phyloP scores from a whole-genome alignment of 805 yeast species.

The Kuraishia floccosa region DNA sequence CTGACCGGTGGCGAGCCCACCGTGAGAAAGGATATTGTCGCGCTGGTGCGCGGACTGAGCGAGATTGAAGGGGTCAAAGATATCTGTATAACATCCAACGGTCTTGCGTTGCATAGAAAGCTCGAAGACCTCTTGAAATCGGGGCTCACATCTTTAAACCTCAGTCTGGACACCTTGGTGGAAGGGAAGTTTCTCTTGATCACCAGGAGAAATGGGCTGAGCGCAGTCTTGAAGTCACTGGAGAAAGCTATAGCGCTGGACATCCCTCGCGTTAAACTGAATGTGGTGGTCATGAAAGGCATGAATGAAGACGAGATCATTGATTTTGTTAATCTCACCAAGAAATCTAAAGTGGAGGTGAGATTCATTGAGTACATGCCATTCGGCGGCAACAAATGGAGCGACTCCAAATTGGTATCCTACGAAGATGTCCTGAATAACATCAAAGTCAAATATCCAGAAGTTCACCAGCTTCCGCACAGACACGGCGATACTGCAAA shows the following conservation, averaged over 20 bases:
- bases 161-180: slow-evolving; percentile 36
- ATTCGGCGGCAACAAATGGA: slow-evolving; percentile 45
- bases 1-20: slow-evolving; percentile 51
- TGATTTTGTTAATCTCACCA: slow-evolving; percentile 31
- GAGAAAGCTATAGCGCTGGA: slow-evolving; percentile 30
- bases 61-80: slow-evolving; percentile 29
- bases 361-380: slow-evolving; percentile 52
- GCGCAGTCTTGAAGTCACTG: slow-evolving; percentile 29
- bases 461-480: slow-evolving; percentile 10
- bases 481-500: slow-evolving; percentile 39
- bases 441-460: slow-evolving; percentile 20
- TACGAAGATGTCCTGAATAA: slow-evolving; percentile 28
- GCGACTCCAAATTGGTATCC: slow-evolving; percentile 28
- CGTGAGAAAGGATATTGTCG: slow-evolving; percentile 36
- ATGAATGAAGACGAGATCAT: slow-evolving; percentile 39
- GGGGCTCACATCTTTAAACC: slow-evolving; percentile 36
- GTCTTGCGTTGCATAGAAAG: slow-evolving; percentile 36
- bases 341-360: slow-evolving; percentile 28
- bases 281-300: slow-evolving; percentile 37
- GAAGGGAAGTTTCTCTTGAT: slow-evolving; percentile 38
- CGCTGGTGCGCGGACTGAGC: slow-evolving; percentile 25
- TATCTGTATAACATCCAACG: slow-evolving; percentile 41
- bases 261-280: slow-evolving; percentile 33
- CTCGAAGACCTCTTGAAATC: slow-evolving; percentile 24
- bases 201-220: slow-evolving; percentile 38